phyloP scores from a whole-genome alignment of 176 grass and related monocot species.

The Neostapfia colusana region DNA sequence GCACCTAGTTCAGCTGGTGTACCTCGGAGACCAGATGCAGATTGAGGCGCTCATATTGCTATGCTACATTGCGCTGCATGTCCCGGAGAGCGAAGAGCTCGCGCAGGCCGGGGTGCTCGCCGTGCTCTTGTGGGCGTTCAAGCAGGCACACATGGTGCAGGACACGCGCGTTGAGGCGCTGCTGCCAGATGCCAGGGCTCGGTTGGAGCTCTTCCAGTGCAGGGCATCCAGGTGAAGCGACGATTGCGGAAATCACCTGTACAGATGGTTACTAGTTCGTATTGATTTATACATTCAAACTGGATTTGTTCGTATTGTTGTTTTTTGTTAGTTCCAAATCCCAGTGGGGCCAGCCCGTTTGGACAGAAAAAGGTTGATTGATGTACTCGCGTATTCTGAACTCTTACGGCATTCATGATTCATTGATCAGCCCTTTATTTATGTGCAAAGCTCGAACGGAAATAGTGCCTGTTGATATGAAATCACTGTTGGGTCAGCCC shows the following conservation, averaged over 20 bases:
- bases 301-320: conserved; percentile 25
- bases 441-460: not conserved
- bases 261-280: conserved; percentile 10
- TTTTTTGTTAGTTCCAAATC: conserved; percentile 33
- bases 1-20: conserved; percentile 84
- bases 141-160: conserved; percentile 74
- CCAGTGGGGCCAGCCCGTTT: not conserved
- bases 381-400: not conserved
- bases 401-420: not conserved
- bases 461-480: not conserved
- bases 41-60: conserved; percentile 78
- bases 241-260: conserved; percentile 1
- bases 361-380: not conserved
- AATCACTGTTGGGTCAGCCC: not conserved
- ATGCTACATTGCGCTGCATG: conserved; percentile 67
- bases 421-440: not conserved
- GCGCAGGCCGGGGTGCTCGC: conserved; percentile 76
- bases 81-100: conserved; percentile 80
- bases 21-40: conserved; percentile 77
- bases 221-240: conserved; percentile 50
- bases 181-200: conserved; percentile 56
- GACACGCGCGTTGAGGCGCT: conserved; percentile 60
- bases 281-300: conserved; percentile 13
- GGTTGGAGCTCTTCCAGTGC: conserved; percentile 75
- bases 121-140: conserved; percentile 80